Conservation (phyloP, 805 yeast species). For the Starmerella stellata region DNA sequence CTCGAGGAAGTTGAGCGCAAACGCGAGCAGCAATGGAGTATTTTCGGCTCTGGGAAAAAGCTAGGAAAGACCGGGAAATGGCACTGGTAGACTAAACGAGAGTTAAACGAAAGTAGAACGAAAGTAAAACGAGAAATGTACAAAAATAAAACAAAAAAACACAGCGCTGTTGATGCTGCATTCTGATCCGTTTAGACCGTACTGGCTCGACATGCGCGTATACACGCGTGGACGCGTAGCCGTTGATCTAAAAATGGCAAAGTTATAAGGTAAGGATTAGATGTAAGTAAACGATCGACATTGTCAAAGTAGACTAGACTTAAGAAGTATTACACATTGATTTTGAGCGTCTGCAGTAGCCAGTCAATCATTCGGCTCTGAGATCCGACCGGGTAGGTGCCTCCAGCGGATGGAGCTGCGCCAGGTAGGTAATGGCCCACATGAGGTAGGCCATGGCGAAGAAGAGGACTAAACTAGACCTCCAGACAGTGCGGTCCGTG, state of each 20-base stretch:
- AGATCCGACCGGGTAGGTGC: conserved; percentile 78
- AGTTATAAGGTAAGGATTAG: too few relatives aligned
- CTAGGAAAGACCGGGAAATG: too few relatives aligned
- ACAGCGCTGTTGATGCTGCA: too few relatives aligned
- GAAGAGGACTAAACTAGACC: conserved; percentile 50
- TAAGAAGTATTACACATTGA: too few relatives aligned
- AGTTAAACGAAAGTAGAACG: neutral
- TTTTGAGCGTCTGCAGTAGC: too few relatives aligned
- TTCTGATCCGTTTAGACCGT: too few relatives aligned
- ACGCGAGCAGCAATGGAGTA: conserved; percentile 2
- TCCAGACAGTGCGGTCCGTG: conserved; percentile 47
- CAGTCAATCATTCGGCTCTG: conserved; percentile 65
- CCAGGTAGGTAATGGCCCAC: conserved; percentile 86
- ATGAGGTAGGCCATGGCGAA: conserved; percentile 62
- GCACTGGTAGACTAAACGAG: neutral
- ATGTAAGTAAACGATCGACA: too few relatives aligned
- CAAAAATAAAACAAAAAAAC: neutral
- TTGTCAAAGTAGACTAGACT: too few relatives aligned
- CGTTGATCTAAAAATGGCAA: too few relatives aligned
- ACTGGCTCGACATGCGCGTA: too few relatives aligned
- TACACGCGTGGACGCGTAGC: too few relatives aligned
- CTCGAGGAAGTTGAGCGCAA: conserved; percentile 4
- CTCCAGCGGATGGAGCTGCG: conserved; percentile 77
- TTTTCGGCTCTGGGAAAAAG: conserved; percentile 18
- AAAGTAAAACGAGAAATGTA: neutral